A percentile compares a stretch with the other conserved stretches of the same genome.
Evolutionary conservation across 768 basidiomycete species (phyloP).

Genomic region (Suillus weaverae): DNA sequence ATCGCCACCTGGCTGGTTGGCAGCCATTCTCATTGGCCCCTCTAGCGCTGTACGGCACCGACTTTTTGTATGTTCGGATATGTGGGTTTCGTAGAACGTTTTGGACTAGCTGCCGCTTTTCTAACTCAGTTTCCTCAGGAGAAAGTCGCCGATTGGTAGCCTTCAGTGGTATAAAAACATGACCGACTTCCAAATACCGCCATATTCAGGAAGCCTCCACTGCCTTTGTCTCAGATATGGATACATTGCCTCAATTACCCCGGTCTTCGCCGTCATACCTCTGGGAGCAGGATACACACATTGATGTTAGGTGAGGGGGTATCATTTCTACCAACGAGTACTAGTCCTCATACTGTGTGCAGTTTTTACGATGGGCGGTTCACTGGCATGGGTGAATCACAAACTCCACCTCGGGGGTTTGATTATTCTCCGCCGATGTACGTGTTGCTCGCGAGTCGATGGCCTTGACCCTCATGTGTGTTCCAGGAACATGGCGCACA

Average conservation of each 20-base stretch:
- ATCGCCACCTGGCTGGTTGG: background rate
- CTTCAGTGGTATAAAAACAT: slow-evolving; percentile 2
- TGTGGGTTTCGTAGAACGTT: background rate
- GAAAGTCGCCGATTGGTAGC: background rate
- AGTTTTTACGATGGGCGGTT: background rate
- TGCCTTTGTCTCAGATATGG: slow-evolving; percentile 5
- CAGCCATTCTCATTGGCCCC: background rate
- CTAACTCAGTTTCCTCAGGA: background rate
- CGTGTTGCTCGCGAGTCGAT: background rate
- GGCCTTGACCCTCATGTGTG: background rate
- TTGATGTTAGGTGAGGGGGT: slow-evolving; percentile 1
- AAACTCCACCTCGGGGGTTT: background rate
- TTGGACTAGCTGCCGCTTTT: background rate
- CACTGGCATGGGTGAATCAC: background rate
- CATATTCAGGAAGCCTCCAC: slow-evolving; percentile 4
- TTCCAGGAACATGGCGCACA: background rate
- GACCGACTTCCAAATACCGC: background rate
- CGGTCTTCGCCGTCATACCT: background rate
- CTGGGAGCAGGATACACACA: background rate
- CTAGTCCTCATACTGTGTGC: background rate
- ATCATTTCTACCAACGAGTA: background rate
- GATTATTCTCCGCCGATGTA: background rate
- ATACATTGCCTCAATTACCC: background rate
- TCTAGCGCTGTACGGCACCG: background rate
- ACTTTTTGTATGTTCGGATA: background rate